Evolutionary conservation across 2,329 filamentous ascomycete genomes (phyloP).

Genomic region (Zymoseptoria tritici): DNA sequence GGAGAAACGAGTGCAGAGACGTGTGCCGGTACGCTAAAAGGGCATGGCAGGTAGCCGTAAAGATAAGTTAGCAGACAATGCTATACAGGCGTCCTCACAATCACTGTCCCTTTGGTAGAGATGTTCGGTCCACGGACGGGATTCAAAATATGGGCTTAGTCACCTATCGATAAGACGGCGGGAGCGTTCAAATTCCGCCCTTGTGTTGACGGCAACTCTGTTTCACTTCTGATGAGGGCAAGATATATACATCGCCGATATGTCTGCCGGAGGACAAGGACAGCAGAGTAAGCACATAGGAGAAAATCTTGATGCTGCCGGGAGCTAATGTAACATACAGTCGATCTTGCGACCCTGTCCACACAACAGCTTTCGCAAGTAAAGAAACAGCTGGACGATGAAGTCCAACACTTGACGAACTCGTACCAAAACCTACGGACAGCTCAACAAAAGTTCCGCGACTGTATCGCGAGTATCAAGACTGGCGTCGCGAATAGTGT

Average conservation of each 20-base stretch:
- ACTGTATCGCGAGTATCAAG: conserved; percentile 74
- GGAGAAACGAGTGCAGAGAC: too few species aligned
- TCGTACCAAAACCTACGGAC: conserved; percentile 86
- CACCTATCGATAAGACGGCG: neutral
- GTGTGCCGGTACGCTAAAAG: too few species aligned
- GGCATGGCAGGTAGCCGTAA: too few species aligned
- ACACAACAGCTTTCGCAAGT: conserved; percentile 80
- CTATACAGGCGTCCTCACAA: too few species aligned
- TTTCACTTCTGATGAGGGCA: neutral
- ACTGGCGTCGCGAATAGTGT: conserved; percentile 32
- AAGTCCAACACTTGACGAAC: conserved; percentile 85
- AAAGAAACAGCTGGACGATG: conserved; percentile 92
- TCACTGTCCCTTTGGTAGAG: too few species aligned
- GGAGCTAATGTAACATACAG: conserved; percentile 27
- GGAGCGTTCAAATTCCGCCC: neutral
- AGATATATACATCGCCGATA: neutral
- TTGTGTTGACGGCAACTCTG: neutral
- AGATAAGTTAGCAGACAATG: too few species aligned
- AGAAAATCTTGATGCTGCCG: neutral
- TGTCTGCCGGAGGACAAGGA: conserved; percentile 5
- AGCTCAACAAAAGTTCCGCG: conserved; percentile 84
- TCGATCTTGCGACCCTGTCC: conserved; percentile 70
- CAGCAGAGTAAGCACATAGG: conserved; percentile 6
- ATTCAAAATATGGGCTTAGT: neutral
- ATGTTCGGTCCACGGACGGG: too few species aligned